Evolutionary conservation across 306 rosid genomes (phyloP).

Genomic region (Medicago ruthenica): DNA sequence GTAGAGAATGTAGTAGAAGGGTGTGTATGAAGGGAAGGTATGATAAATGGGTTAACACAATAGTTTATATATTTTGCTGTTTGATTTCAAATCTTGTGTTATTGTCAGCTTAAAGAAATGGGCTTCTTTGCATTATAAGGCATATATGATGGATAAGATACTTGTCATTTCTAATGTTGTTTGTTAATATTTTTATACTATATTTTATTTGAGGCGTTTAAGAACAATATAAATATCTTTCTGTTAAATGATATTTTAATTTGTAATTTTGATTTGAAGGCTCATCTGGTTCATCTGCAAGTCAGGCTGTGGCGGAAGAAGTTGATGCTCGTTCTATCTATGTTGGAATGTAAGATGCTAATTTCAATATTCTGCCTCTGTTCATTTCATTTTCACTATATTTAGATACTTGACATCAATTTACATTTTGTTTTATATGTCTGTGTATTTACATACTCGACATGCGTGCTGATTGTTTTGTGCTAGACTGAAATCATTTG

Average conservation of each 20-base stretch:
- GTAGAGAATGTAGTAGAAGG: not conserved
- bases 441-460: not conserved
- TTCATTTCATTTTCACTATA: not conserved
- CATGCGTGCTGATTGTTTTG: not conserved
- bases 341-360: constrained; percentile 77
- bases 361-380: constrained; percentile 34
- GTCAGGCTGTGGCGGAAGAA: constrained; percentile 75
- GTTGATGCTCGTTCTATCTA: constrained; percentile 78
- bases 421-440: constrained; percentile 10
- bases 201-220: not conserved
- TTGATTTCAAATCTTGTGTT: constrained; percentile 10
- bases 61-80: constrained; percentile 1
- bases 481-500: not conserved
- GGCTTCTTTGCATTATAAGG: not conserved
- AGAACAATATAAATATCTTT: not conserved
- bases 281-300: constrained; percentile 55
- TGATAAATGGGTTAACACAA: not conserved
- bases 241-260: constrained; percentile 9
- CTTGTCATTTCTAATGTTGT: constrained; percentile 12
- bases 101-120: not conserved
- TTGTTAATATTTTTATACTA: not conserved
- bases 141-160: not conserved
- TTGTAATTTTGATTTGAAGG: constrained; percentile 52
- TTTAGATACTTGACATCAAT: not conserved
- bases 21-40: not conserved